Conservation (phyloP, 768 basidiomycete genomes). For the Macrolepiota dolichaula region DNA sequence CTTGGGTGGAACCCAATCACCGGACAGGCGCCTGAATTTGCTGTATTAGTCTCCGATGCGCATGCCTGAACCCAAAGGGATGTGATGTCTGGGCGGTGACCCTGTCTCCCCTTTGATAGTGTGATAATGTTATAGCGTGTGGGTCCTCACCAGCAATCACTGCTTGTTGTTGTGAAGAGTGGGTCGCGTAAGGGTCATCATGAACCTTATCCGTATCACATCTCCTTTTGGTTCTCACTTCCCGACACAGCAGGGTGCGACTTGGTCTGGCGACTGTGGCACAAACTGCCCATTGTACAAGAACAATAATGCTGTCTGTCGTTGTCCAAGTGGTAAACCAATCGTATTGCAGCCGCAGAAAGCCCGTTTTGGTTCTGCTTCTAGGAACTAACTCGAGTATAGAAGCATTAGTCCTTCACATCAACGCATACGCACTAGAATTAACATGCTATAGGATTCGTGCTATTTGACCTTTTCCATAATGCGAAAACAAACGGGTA, state of each 20-base stretch:
- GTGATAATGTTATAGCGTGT: conserved; percentile 3
- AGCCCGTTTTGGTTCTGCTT: neutral
- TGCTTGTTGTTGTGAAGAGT: conserved; percentile 2
- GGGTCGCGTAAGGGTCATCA: neutral
- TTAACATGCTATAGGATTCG: neutral
- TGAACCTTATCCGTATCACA: neutral
- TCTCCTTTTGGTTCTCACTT: neutral
- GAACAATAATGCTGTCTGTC: too few species aligned
- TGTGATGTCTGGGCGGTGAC: neutral
- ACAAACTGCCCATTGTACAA: too few species aligned
- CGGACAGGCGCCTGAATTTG: neutral
- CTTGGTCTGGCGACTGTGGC: neutral
- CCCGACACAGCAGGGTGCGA: neutral
- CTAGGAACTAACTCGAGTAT: neutral
- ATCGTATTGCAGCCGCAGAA: neutral
- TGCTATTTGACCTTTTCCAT: neutral
- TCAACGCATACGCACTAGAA: neutral
- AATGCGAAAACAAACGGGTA: neutral
- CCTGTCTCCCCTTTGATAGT: neutral
- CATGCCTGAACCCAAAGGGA: neutral
- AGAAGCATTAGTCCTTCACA: neutral
- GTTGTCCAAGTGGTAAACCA: neutral
- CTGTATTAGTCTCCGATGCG: neutral
- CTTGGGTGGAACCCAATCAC: neutral
- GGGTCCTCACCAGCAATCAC: conserved; percentile 5